phyloP scores from a whole-genome alignment of 2,329 filamentous ascomycete genomes.

The Ophiostoma pallidulum region DNA sequence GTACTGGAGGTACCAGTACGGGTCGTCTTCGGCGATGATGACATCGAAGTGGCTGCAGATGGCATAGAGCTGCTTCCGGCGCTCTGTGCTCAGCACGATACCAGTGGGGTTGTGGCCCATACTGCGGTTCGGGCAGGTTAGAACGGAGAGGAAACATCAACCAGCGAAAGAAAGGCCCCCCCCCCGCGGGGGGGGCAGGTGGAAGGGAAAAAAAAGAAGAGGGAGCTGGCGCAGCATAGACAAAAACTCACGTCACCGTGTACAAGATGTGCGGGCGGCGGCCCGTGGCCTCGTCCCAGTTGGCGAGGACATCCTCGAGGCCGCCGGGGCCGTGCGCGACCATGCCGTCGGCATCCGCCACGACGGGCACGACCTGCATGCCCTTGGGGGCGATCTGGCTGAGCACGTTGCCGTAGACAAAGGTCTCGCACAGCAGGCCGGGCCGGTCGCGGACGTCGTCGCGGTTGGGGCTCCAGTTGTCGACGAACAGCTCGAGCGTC shows the following conservation, averaged over 20 bases:
- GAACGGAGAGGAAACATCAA: no score
- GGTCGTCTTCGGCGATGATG: conserved; percentile 87
- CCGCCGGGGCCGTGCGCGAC: conserved; percentile 61
- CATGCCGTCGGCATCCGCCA: conserved; percentile 75
- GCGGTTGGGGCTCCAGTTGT: conserved; percentile 59
- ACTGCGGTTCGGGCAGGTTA: conserved; percentile 33
- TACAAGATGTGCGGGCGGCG: conserved; percentile 78
- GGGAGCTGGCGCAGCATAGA: no score
- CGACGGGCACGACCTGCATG: conserved; percentile 62
- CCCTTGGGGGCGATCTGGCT: conserved; percentile 58
- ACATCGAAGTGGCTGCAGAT: conserved; percentile 78
- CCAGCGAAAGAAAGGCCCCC: no score
- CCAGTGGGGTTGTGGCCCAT: conserved; percentile 86
- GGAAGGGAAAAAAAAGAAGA: no score
- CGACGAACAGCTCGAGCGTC: conserved; percentile 62
- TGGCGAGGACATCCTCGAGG: conserved; percentile 66
- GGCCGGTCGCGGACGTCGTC: conserved; percentile 61
- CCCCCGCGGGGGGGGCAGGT: no score
- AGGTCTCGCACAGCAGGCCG: conserved; percentile 71
- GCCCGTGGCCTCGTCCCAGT: conserved; percentile 69
- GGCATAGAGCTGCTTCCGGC: conserved; percentile 69
- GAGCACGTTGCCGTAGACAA: conserved; percentile 70
- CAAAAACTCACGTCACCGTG: conserved; percentile 65
- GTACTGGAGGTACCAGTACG: conserved; percentile 92
- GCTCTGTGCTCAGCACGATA: conserved; percentile 60